Base-by-base conservation (phyloP, 2,329 filamentous ascomycete genomes). In the Cercospora sp. region DNA sequence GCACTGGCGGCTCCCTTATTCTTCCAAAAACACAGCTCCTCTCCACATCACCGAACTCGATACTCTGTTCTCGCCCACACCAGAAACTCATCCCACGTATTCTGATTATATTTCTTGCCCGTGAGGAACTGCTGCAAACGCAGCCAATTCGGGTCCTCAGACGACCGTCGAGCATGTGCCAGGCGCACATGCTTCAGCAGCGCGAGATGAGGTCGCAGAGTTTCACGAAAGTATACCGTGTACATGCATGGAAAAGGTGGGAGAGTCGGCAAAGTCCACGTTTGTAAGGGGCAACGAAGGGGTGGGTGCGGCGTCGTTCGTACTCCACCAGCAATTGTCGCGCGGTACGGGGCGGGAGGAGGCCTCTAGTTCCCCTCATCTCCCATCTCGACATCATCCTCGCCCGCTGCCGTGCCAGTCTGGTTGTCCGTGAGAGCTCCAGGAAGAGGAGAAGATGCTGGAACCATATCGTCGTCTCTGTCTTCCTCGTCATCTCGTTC, bases 371-470 rank as follows among this genome's bases (percentile, higher is more conserved):
- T 69, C 10, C 65, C 66, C 18, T 62, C 66, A 30, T 72, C 72
- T 18, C 63, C 70, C 72, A 72, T 73, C 36, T 72, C 72, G 8
- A 70, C 69, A 60, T 75, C 75, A 16, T 51, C 51, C 2, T 67
- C 69, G 2, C 68, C 66, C 33, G 67, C 65, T 10, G 36, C 39
- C 12, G 59, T 64, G 8, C 64, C 72, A 26, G 59, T 53, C 13
- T 70, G 70, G 18, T 71, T 67, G 5, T 71, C 71, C 8, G 74
- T 72, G 1, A 66, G 5, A 58, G 12, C 53, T 33, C 36, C 36
- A 23, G 45, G 71, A n/a, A 39, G 39, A 31, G 45, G 61, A 23
- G 45, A 61, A 12, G 59, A 61, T 5, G 18, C 36, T n/a, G 33
- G 18, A 20, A 61, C 10, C 30, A 20, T 30, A 23, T 36, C 57